phyloP scores from a whole-genome alignment of 2,329 filamentous ascomycete genomes.

The Penicillium rolfsii region DNA sequence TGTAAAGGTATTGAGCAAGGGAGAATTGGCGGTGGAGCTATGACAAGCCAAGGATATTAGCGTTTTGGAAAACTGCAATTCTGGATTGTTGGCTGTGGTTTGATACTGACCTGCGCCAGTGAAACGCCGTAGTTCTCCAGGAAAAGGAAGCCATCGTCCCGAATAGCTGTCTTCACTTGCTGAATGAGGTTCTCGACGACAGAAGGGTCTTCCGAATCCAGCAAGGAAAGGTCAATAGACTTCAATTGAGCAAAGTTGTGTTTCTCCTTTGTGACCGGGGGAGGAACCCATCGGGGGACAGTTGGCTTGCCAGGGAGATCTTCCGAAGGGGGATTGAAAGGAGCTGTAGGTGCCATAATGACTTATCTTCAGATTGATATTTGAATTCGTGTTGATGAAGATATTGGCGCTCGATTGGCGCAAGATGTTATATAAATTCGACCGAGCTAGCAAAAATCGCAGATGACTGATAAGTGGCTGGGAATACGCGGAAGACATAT shows the following conservation, averaged over 20 bases:
- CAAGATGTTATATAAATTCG: neutral
- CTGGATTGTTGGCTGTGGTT: neutral
- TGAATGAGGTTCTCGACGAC: slow-evolving; percentile 51
- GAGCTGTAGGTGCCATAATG: slow-evolving; percentile 36
- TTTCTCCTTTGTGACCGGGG: slow-evolving; percentile 50
- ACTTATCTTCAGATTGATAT: neutral
- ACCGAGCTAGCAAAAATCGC: neutral
- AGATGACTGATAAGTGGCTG: neutral
- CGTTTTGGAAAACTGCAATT: neutral
- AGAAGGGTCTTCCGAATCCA: slow-evolving; percentile 48
- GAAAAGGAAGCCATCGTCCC: slow-evolving; percentile 53
- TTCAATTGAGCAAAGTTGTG: slow-evolving; percentile 50
- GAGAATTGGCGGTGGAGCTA: slow-evolving; percentile 55
- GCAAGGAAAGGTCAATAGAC: slow-evolving; percentile 50
- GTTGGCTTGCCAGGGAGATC: slow-evolving; percentile 46
- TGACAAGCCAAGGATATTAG: neutral
- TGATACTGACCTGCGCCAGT: slow-evolving; percentile 42
- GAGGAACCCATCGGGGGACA: slow-evolving; percentile 51
- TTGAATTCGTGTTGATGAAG: neutral
- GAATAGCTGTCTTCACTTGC: slow-evolving; percentile 49
- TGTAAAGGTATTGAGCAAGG: slow-evolving; percentile 55
- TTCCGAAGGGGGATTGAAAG: slow-evolving; percentile 48
- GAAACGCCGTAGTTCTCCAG: slow-evolving; percentile 57
- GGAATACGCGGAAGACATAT: neutral
- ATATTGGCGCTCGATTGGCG: neutral